Conservation (phyloP, 2,329 filamentous ascomycete genomes). For the Cordyceps cicadae region DNA sequence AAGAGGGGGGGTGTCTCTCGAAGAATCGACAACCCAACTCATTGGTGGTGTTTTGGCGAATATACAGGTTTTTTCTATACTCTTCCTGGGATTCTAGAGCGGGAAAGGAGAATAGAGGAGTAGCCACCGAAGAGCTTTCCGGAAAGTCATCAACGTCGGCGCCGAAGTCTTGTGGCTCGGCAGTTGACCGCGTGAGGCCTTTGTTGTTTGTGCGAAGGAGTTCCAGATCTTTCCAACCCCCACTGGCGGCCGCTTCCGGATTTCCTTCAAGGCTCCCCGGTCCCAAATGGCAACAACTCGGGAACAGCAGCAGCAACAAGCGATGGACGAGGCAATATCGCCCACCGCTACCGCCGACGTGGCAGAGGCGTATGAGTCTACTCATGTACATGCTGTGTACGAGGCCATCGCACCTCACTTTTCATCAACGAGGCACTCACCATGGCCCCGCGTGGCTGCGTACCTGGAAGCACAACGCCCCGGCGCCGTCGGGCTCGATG, state of each 20-base stretch:
- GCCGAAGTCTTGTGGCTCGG: neutral
- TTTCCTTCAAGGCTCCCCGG: neutral
- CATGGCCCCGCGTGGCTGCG: conserved; percentile 82
- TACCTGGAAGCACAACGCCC: conserved; percentile 60
- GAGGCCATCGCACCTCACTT: conserved; percentile 79
- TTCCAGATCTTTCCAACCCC: neutral
- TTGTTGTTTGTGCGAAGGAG: neutral
- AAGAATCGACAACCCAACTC: neutral
- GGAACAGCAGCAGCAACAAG: neutral
- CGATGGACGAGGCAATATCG: neutral
- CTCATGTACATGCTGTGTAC: conserved; percentile 89
- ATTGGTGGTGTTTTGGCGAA: no score
- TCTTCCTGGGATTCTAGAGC: no score
- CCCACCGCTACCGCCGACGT: conserved; percentile 21
- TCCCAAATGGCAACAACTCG: neutral
- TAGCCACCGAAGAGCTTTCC: neutral
- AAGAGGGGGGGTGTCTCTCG: neutral
- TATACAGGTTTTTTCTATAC: no score
- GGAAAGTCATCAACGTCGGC: neutral
- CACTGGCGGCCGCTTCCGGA: neutral
- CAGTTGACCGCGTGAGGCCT: neutral
- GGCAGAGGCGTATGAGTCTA: conserved; percentile 63
- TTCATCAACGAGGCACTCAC: conserved; percentile 69
- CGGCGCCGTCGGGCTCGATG: conserved; percentile 76
- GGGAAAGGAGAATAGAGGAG: neutral